These are phyloP conservation scores for Bondarzewia mesenterica DNA, from an alignment of 1,284 basidiomycete genomes.

Conservation along the genomic window DNA sequence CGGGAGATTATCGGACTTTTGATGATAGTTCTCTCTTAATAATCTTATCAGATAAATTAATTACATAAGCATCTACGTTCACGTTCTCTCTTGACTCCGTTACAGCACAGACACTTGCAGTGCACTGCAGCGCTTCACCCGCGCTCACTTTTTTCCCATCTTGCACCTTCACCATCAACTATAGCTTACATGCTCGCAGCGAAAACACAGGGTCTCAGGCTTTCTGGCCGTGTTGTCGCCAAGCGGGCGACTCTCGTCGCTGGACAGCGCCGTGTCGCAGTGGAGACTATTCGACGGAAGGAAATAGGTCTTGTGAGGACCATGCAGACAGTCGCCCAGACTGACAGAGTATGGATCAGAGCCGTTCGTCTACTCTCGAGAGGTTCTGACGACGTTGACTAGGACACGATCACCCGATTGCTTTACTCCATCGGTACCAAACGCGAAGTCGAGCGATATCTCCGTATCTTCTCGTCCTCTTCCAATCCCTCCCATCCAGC, in stretches of 20 bases:
- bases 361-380: slow-evolving; percentile 1
- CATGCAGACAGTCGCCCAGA: slow-evolving; percentile 48
- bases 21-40: too few relatives aligned
- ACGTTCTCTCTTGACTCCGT: too few relatives aligned
- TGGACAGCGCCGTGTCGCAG: slow-evolving; percentile 37
- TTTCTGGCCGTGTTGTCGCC: slow-evolving; percentile 9
- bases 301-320: slow-evolving; percentile 24
- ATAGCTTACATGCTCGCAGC: slow-evolving; percentile 6
- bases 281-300: slow-evolving; percentile 31
- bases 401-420: slow-evolving; percentile 91
- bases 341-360: slow-evolving; percentile 38
- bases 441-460: slow-evolving; percentile 92
- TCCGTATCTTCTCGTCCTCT: slow-evolving; percentile 89
- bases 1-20: neutral
- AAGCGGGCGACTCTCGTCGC: slow-evolving; percentile 31
- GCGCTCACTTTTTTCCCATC: neutral
- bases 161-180: neutral
- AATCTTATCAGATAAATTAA: neutral
- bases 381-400: neutral
- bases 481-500: slow-evolving; percentile 78
- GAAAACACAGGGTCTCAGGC: slow-evolving; percentile 1
- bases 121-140: neutral
- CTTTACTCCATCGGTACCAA: slow-evolving; percentile 94
- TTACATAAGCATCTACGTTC: neutral
- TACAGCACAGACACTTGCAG: too few relatives aligned